These are phyloP conservation scores for Dentipellis sp. DNA, from an alignment of 768 basidiomycete species.

Conservation along the genomic window DNA sequence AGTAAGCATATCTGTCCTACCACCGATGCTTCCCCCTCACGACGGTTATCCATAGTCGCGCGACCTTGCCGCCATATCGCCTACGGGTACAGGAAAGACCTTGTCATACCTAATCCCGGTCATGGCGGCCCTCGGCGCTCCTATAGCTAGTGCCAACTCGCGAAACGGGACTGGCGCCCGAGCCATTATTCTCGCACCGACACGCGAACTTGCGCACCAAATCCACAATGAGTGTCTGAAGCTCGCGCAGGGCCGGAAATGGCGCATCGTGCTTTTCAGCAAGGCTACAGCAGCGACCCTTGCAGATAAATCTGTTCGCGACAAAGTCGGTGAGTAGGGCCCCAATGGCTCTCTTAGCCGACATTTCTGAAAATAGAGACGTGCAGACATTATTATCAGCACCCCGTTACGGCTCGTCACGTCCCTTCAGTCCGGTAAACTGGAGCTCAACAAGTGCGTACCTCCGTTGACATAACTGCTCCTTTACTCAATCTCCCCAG, in stretches of 20 bases:
- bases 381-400: slow-evolving; percentile 78
- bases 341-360: not conserved
- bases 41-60: slow-evolving; percentile 38
- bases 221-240: slow-evolving; percentile 88
- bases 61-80: slow-evolving; percentile 90
- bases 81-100: slow-evolving; percentile 97
- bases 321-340: slow-evolving; percentile 65
- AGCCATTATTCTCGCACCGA: slow-evolving; percentile 82
- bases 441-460: slow-evolving; percentile 68
- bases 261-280: slow-evolving; percentile 75
- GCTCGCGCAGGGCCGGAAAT: slow-evolving; percentile 71
- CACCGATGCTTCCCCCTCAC: not conserved
- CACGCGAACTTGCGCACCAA: slow-evolving; percentile 92
- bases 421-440: slow-evolving; percentile 55
- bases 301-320: slow-evolving; percentile 57
- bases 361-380: slow-evolving; percentile 2
- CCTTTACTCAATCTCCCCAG: slow-evolving; percentile 28
- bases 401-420: slow-evolving; percentile 87
- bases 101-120: slow-evolving; percentile 85
- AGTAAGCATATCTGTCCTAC: slow-evolving; percentile 29
- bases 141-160: slow-evolving; percentile 37
- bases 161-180: slow-evolving; percentile 52
- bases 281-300: slow-evolving; percentile 85
- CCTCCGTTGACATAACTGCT: not conserved
- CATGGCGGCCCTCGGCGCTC: slow-evolving; percentile 48